phyloP scores from a whole-genome alignment of 78 protist genomes.

The Cavenderia fasciculata region DNA sequence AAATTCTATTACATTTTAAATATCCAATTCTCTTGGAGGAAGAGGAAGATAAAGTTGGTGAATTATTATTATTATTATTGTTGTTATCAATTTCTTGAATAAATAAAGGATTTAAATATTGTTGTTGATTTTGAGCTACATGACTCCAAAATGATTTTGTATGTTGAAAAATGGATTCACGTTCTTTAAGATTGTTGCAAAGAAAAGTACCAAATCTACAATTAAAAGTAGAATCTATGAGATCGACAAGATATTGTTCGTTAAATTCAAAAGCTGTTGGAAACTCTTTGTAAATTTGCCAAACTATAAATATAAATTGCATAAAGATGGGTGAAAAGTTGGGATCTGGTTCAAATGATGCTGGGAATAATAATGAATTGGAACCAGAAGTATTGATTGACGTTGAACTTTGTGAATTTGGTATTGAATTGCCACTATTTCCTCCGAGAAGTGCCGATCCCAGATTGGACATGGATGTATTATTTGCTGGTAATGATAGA shows the following conservation, averaged over 20 bases:
- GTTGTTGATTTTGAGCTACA: not conserved
- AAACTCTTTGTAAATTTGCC: slow-evolving; percentile 83
- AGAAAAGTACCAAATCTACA: slow-evolving; percentile 78
- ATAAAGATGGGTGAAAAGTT: slow-evolving; percentile 88
- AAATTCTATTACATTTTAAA: slow-evolving; percentile 19
- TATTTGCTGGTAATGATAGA: not conserved
- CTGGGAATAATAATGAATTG: too few relatives aligned
- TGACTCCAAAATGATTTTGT: slow-evolving; percentile 62
- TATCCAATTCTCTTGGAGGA: not conserved
- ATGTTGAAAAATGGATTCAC: slow-evolving; percentile 11
- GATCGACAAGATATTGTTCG: slow-evolving; percentile 7
- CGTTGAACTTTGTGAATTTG: too few relatives aligned
- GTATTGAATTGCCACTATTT: too few relatives aligned
- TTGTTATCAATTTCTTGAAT: too few relatives aligned
- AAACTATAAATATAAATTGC: slow-evolving; percentile 89
- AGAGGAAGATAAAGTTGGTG: not conserved
- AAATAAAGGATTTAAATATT: slow-evolving; percentile 14
- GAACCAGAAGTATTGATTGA: too few relatives aligned
- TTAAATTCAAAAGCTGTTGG: slow-evolving; percentile 76
- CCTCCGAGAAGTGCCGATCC: not conserved
- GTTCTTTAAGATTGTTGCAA: slow-evolving; percentile 40
- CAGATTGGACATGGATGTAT: not conserved
- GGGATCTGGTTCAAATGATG: slow-evolving; percentile 4
- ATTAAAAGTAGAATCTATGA: slow-evolving; percentile 26
- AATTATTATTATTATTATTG: too few relatives aligned